Percentiles rank a stretch among this genome's conserved stretches.
Evolutionary conservation across 495 filamentous ascomycete genomes (phyloP).

Genomic region (Bryoglossum gracile): DNA sequence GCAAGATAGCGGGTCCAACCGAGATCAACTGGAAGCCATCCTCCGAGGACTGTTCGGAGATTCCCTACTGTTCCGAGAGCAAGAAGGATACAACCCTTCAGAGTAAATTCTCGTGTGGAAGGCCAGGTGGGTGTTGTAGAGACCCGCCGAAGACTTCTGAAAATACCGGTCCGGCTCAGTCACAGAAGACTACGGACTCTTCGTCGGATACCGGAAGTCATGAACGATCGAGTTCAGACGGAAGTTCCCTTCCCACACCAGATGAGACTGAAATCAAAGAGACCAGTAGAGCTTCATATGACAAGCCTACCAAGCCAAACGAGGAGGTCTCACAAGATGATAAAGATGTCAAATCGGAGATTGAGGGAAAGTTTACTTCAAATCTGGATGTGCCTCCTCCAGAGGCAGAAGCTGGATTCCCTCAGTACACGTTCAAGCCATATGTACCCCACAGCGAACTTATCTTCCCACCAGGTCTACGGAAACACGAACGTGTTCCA

Average conservation of each 20-base stretch:
- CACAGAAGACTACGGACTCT: background rate
- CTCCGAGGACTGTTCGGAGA: constrained; percentile 2
- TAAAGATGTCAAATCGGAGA: background rate
- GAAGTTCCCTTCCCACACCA: constrained; percentile 2
- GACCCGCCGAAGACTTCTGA: constrained; percentile 23
- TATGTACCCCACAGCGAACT: constrained; percentile 32
- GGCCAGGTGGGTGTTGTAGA: constrained; percentile 34
- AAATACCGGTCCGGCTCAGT: background rate
- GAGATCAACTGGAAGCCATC: background rate
- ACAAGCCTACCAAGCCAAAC: constrained; percentile 26
- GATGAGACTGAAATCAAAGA: constrained; percentile 9
- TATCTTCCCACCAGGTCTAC: constrained; percentile 30
- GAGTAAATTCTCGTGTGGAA: constrained; percentile 26
- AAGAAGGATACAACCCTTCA: constrained; percentile 4
- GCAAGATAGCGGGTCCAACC: constrained; percentile 15
- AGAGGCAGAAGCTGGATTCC: constrained; percentile 13
- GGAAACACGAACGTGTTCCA: constrained; percentile 26
- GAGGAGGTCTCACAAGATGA: constrained; percentile 10
- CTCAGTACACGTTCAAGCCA: constrained; percentile 29
- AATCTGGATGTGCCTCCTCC: constrained; percentile 3
- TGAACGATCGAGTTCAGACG: background rate
- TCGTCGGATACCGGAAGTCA: constrained; percentile 5
- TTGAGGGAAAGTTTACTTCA: constrained; percentile 18
- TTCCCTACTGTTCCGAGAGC: constrained; percentile 13
- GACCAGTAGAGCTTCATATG: constrained; percentile 24